These are phyloP conservation scores for Mycena filopes DNA, from an alignment of 768 basidiomycete genomes.

Conservation along the genomic window DNA sequence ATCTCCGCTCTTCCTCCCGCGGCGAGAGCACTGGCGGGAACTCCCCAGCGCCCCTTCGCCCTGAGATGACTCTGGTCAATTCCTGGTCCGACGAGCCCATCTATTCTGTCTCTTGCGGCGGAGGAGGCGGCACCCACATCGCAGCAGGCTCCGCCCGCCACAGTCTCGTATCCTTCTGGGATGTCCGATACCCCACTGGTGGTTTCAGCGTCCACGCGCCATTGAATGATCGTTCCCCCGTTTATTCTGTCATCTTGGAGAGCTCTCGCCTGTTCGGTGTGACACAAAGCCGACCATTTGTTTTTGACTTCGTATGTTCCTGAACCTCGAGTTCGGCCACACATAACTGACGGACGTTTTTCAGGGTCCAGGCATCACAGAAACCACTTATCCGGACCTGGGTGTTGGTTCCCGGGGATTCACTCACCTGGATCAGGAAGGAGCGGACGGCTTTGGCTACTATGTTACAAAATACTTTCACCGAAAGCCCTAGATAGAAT, in stretches of 20 bases:
- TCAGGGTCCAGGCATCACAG: conserved; percentile 67
- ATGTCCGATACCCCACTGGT: conserved; percentile 66
- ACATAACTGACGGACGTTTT: conserved; percentile 11
- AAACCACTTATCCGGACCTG: conserved; percentile 64
- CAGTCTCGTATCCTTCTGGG: conserved; percentile 85
- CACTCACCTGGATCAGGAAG: conserved; percentile 47
- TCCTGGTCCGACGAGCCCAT: conserved; percentile 79
- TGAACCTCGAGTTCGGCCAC: conserved; percentile 15
- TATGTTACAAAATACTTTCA: conserved; percentile 56
- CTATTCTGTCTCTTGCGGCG: conserved; percentile 80
- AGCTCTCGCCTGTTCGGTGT: conserved; percentile 83
- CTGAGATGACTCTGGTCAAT: conserved; percentile 71
- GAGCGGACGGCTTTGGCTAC: conserved; percentile 54
- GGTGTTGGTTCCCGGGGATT: conserved; percentile 30
- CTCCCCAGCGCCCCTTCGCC: conserved; percentile 54
- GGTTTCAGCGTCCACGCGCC: conserved; percentile 88
- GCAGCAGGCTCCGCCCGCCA: conserved; percentile 84
- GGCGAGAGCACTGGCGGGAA: conserved; percentile 30
- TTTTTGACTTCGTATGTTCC: conserved; percentile 74
- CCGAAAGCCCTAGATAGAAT: background rate
- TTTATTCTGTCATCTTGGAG: conserved; percentile 79
- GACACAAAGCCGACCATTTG: conserved; percentile 80
- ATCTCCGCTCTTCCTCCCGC: conserved; percentile 67
- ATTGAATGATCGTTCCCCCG: conserved; percentile 81
- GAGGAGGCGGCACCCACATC: conserved; percentile 71